These are phyloP conservation scores for Eimeria praecox DNA, from an alignment of 169 alveolate species.

Conservation along the genomic window DNA sequence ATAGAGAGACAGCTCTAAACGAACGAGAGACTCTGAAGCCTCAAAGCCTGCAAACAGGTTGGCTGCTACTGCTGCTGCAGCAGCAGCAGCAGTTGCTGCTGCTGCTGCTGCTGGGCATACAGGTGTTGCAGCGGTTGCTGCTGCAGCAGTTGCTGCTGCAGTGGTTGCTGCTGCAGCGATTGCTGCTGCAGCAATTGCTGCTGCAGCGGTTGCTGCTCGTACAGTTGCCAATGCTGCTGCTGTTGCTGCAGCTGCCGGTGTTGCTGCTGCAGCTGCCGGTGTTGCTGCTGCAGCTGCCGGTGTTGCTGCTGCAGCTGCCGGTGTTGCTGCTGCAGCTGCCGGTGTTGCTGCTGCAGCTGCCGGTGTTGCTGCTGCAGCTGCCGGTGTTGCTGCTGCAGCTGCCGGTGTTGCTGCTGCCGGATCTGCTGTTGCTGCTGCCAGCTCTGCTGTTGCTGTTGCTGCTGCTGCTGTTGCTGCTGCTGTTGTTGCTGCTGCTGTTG, in stretches of 20 bases:
- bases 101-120: no score
- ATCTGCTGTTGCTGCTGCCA: not conserved
- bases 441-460: not conserved
- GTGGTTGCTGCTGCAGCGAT: not conserved
- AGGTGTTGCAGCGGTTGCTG: no score
- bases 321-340: not conserved
- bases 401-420: not conserved
- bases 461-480: not conserved
- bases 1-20: no score
- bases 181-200: not conserved
- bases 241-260: not conserved
- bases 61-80: no score
- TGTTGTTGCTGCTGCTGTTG: not conserved
- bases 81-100: no score
- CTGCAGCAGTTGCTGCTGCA: not conserved
- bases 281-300: not conserved
- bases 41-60: not conserved
- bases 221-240: no score
- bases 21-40: no score
- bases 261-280: not conserved
- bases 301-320: not conserved
- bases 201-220: not conserved
- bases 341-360: not conserved
- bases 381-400: not conserved
- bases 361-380: not conserved